Evolutionary conservation across 2,329 filamentous ascomycete species (phyloP).

Genomic region (Penicillium italicum): DNA sequence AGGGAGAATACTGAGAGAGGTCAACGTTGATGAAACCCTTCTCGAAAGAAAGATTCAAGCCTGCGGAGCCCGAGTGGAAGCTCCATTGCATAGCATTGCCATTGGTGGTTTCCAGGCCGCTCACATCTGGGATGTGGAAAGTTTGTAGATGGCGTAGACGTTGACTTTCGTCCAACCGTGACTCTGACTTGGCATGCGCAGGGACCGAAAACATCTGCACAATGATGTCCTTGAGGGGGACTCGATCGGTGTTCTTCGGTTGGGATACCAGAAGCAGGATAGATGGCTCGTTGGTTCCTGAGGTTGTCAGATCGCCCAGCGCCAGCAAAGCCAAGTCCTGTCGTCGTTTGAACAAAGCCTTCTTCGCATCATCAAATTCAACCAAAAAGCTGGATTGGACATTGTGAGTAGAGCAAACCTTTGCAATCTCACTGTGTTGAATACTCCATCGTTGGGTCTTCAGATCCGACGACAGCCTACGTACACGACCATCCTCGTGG

Average conservation of each 20-base stretch:
- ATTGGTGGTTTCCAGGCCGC: slow-evolving; percentile 26
- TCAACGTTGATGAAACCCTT: slow-evolving; percentile 43
- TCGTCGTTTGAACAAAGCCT: slow-evolving; percentile 38
- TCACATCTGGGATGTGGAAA: slow-evolving; percentile 33
- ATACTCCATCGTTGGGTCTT: slow-evolving; percentile 41
- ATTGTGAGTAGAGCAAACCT: slow-evolving; percentile 26
- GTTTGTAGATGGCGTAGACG: slow-evolving; percentile 38
- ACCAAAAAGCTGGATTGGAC: slow-evolving; percentile 39
- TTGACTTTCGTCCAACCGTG: slow-evolving; percentile 24
- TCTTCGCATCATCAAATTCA: slow-evolving; percentile 42
- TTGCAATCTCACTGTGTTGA: slow-evolving; percentile 33
- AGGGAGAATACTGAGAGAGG: slow-evolving; percentile 42
- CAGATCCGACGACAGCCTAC: slow-evolving; percentile 40
- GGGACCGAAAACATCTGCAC: slow-evolving; percentile 42
- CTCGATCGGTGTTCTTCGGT: slow-evolving; percentile 27
- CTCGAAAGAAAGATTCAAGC: slow-evolving; percentile 39
- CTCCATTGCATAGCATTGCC: slow-evolving; percentile 34
- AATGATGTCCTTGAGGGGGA: slow-evolving; percentile 36
- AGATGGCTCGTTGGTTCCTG: slow-evolving; percentile 31
- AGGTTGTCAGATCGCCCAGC: slow-evolving; percentile 29
- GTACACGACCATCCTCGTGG: slow-evolving; percentile 44
- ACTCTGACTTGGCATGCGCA: slow-evolving; percentile 21
- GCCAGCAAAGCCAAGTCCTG: slow-evolving; percentile 40
- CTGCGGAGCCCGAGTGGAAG: slow-evolving; percentile 40
- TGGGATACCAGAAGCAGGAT: slow-evolving; percentile 42